Evolutionary conservation across 139 green algal species (phyloP), one percentile per base, ranked within the genome.

Genomic region (Volvox africanus): DNA sequence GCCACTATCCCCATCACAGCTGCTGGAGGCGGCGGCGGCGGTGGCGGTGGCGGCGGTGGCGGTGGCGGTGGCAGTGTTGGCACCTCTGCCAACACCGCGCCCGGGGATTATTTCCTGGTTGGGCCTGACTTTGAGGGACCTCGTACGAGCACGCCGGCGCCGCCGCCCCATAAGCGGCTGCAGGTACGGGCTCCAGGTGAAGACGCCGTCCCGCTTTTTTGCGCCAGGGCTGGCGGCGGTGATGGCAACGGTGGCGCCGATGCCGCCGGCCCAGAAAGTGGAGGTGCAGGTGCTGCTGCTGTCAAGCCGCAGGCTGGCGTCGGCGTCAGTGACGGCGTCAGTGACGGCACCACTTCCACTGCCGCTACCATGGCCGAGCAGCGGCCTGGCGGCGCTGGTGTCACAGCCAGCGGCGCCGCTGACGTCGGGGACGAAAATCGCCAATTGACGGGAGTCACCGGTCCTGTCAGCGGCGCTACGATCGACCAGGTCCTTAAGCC

Each of bases 161-260:
- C 69, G 16, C 85, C 85, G 69, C 85, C 85, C 28, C 26, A 21
- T 28, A 89, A 89, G 69, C 69, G 85, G 0, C 68, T 65, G 44
- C 85, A 89, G n/a, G 61, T 9, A 55, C 37, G 32, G 79, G 79
- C 18, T 14, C 28, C 79, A 50, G 28, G 36, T 44, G 78, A 67
- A 36, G 36, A 84, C 12, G 35, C 35, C 37, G 21, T 19, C 21
- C 30, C 37, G 78, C 37, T 26, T 32, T 32, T 28, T 6, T 24
- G 11, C 65, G 65, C 11, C 65, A 73, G 9, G 20, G 55, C 80
- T 30, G 80, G 14, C 80, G 80, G n/a, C 55, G 55, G 35, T 26
- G 80, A 20, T 24, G 80, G 80, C 50, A 22, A 24, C 24, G 50
- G 80, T 28, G 50, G 24, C 6, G 32, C 33, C 76, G 32, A 82